Evolutionary conservation across 2,329 filamentous ascomycete species (phyloP), one percentile per base, ranked within the genome.

Genomic region (Aspergillus pseudotamarii): DNA sequence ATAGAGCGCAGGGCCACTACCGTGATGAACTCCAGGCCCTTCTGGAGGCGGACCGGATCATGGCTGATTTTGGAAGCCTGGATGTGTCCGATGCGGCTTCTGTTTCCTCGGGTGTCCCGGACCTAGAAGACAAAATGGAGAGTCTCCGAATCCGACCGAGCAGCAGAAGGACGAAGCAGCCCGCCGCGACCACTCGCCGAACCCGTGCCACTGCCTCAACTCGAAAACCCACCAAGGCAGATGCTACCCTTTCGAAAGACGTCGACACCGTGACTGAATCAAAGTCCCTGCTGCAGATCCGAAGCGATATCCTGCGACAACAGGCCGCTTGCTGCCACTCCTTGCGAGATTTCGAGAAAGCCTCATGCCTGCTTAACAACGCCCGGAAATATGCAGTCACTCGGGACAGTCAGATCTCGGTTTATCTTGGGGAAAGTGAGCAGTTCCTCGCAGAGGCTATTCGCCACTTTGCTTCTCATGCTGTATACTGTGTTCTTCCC

Each of bases 401-500:
- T 5, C 67, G 87, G 12, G 87, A 86, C 62, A 91, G 91, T 23
- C 88, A 88, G 59, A 87, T 90, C 53, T 85, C 91, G 4, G 60
- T 78, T 12, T 69, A 75, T 32, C 75, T 80, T 38, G 73, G 73
- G 6, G 76, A 75, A 63, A 78, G 75, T 41, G 75, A 79, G 56
- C 71, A 77, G 63, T 66, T 77, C 9, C 70, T 80, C 21, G 74
- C 73, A 2, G 72, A 80, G 58, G 77, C 77, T n/a, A 75, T 81
- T 56, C 72, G 74, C 19, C 70, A 77, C 54, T 91, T 97, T 82
- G 85, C 89, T 14, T 85, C 86, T 5, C 92, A 97, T 76, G 89
- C 94, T 3, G 90, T 95, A 4, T 96, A 94, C 76, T 96, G 92
- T 21, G 91, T 94, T 11, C 85, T 98, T 19, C 92, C 94, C 53